Evolutionary conservation across 352 stramenopile species (phyloP), one percentile per base, ranked within the genome.

Genomic region (Blastocystis sp.): DNA sequence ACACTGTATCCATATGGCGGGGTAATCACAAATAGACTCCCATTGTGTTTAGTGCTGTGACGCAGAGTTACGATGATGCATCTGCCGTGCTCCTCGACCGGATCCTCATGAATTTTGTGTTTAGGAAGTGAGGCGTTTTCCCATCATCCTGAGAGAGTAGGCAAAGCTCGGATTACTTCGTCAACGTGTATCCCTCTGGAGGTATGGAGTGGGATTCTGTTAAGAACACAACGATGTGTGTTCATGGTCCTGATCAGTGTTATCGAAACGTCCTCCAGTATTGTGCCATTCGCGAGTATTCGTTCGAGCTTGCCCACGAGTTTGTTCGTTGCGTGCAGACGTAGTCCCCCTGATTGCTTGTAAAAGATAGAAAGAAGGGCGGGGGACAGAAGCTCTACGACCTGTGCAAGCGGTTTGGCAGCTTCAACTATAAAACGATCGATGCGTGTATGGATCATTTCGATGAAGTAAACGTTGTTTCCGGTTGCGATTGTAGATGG

Each of bases 221-320:
- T 11, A 63, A 21, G 36, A 18, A 46, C 11, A 48, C n/a, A 44
- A 18, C 27, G 61, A 42, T 81, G 2, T 81, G 69, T 65, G 46
- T 27, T 27, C 9, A 65, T 0, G 69, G 69, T 27, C 11, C 61
- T n/a, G 69, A 81, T 59, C 69, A 81, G 27, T 81, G 69, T 42
- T 44, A 63, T 7, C 46, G 51, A 1, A 54, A 81, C 14, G 18
- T 81, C 3, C 38, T 81, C 24, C 69, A 81, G 32, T 81, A 81
- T 46, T 81, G 69, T 46, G 69, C 69, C 24, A 81, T 81, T 27
- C 69, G 69, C 11, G 69, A 81, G 42, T 81, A 81, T 24, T 81
- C 69, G 4, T 81, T 65, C n/a, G 69, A 81, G 34, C 18, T 81
- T 40, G 27, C 51, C 14, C 69, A 81, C n/a, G 48, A 81, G 27